These are phyloP conservation scores for Gonapodya prolifera DNA, from an alignment of 192 early-diverging fungal genomes.

Conservation along the genomic window DNA sequence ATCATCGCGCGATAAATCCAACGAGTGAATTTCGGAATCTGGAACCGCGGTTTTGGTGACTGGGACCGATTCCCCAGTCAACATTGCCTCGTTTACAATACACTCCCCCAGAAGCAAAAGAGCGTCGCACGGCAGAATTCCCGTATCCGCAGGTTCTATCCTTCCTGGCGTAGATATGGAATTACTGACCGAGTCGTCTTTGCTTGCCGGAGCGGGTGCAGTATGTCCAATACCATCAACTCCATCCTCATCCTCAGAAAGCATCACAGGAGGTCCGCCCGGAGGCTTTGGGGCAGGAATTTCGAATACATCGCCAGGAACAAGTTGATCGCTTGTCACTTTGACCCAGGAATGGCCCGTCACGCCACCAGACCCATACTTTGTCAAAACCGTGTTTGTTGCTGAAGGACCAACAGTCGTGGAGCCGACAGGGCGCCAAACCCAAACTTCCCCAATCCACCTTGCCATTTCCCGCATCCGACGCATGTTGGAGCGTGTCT, in stretches of 20 bases:
- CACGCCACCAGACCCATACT: not conserved
- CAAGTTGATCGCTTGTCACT: constrained; percentile 59
- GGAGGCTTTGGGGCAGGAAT: constrained; percentile 41
- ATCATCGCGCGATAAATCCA: constrained; percentile 50
- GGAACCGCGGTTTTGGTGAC: constrained; percentile 80
- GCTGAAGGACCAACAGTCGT: not conserved
- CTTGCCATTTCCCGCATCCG: constrained; percentile 66
- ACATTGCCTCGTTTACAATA: constrained; percentile 96
- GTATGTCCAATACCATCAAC: no score
- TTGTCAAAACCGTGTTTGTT: not conserved
- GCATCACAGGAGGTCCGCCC: constrained; percentile 20
- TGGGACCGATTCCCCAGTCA: constrained; percentile 93
- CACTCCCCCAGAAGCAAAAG: constrained; percentile 86
- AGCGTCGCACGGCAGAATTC: constrained; percentile 73
- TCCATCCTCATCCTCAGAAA: no score
- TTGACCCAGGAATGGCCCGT: constrained; percentile 27
- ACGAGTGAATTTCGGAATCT: constrained; percentile 36
- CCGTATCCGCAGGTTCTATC: not conserved
- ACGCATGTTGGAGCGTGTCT: constrained; percentile 23
- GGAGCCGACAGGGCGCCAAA: no score
- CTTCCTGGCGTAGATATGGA: no score
- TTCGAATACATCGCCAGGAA: constrained; percentile 93
- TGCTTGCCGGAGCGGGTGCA: not conserved
- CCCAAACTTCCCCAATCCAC: constrained; percentile 49
- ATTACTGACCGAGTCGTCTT: no score